Evolutionary conservation across 208 protist species (phyloP), one percentile per base, ranked within the genome.

Genomic region (Crithidia acanthocephali): DNA sequence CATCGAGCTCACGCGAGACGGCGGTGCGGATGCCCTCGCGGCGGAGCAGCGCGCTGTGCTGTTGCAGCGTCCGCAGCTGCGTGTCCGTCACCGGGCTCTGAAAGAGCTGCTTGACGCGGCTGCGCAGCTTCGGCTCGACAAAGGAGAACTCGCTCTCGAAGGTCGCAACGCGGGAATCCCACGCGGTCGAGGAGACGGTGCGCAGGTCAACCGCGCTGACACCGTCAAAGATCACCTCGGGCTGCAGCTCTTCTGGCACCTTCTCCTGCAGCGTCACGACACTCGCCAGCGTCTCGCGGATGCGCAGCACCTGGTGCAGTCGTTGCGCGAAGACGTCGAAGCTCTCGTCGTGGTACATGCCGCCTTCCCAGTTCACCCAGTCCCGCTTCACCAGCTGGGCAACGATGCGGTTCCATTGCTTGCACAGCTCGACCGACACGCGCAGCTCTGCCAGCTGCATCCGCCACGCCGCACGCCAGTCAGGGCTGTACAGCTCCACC

Each of bases 131-230:
- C 37, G 85, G 84, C 76, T 95, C 88, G 4, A 94, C 23, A 63
- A 97, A 94, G 30, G 81, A 86, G 71, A 95, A 87, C 61, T 97
- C 87, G 68, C 87, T 87, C 52, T 95, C 84, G 68, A 94, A 97
- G 28, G 81, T 81, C 9, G 63, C 74, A n/a, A 90, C 81, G 30
- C 85, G 79, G 44, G 62, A 59, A 44, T 76, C 67, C 91, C 93
- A 97, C 33, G 69, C 67, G 13, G 74, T 69, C n/a, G 74, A 51
- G 2, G 86, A 72, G 18, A 68, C 63, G 32, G 59, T 45, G 48
- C 73, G 76, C 30, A 87, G 40, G 75, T 97, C 87, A 15, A 82
- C 84, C 50, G 93, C 72, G 75, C 81, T 88, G 52, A 85, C 72
- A 27, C 74, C 79, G 27, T 86, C 86, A 48, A 97, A 97, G 23